These are phyloP conservation scores for Trichoderma asperelloides DNA, from an alignment of 495 filamentous ascomycete genomes.

Conservation along the genomic window DNA sequence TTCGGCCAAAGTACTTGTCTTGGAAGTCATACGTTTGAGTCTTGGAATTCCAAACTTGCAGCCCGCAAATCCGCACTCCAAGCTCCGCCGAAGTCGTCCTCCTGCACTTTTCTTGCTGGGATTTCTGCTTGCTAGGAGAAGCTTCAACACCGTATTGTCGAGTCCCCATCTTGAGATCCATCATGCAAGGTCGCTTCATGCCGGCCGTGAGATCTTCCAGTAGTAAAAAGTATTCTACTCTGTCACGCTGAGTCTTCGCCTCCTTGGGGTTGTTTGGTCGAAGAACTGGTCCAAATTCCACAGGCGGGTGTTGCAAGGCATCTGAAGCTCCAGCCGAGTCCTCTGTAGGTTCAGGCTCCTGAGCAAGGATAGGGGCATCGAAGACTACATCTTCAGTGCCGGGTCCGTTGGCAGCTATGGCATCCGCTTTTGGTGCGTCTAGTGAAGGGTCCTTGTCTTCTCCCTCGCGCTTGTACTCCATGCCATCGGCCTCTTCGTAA, in stretches of 20 bases:
- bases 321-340: not conserved
- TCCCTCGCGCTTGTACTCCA: conserved; percentile 69
- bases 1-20: conserved; percentile 94
- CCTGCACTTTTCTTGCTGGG: conserved; percentile 85
- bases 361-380: not conserved
- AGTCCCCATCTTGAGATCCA: conserved; percentile 99
- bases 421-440: not conserved
- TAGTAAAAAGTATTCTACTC: conserved; percentile 86
- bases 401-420: not conserved
- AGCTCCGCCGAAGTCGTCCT: conserved; percentile 85
- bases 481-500: conserved; percentile 66
- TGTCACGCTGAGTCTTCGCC: conserved; percentile 54
- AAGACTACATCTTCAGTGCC: conserved; percentile 7
- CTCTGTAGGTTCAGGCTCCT: not conserved
- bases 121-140: conserved; percentile 80
- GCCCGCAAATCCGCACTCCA: conserved; percentile 87
- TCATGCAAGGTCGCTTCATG: conserved; percentile 91
- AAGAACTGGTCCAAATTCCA: conserved; percentile 28
- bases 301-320: not conserved
- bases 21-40: conserved; percentile 78
- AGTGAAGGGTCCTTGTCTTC: conserved; percentile 33
- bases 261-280: conserved; percentile 64
- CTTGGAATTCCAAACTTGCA: conserved; percentile 89
- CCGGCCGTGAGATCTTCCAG: conserved; percentile 96
- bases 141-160: conserved; percentile 96